Evolutionary conservation across 192 early-diverging fungal species (phyloP).

Genomic region (Coemansia javaensis): DNA sequence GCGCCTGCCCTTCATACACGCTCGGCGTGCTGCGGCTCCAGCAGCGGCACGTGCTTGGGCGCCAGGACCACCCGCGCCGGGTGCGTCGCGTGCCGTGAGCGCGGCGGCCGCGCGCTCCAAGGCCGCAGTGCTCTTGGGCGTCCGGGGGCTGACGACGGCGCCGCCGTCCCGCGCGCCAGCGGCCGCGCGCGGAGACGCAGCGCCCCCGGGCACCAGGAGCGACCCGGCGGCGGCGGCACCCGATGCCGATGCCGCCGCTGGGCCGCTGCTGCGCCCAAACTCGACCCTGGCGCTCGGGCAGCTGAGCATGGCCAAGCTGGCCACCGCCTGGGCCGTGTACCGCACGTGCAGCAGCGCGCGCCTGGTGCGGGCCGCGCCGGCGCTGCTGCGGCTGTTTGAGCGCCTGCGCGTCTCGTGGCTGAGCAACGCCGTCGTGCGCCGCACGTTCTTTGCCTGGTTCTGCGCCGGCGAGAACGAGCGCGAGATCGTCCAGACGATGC

Average conservation of each 20-base stretch:
- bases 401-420: slow-evolving; percentile 36
- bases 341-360: slow-evolving; percentile 25
- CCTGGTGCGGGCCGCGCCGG: slow-evolving; percentile 37
- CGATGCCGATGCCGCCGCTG: neutral
- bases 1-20: slow-evolving; percentile 20
- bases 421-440: slow-evolving; percentile 68
- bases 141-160: slow-evolving; percentile 17
- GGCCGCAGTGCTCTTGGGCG: slow-evolving; percentile 15
- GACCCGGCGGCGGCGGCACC: slow-evolving; percentile 2
- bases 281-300: slow-evolving; percentile 33
- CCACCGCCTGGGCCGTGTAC: slow-evolving; percentile 38
- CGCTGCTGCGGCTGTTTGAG: slow-evolving; percentile 22
- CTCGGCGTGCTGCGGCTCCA: slow-evolving; percentile 9
- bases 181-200: slow-evolving; percentile 4
- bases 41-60: slow-evolving; percentile 12
- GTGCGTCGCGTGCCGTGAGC: slow-evolving; percentile 16
- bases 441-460: slow-evolving; percentile 84
- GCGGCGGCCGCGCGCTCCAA: neutral
- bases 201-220: neutral
- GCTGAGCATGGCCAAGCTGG: slow-evolving; percentile 35
- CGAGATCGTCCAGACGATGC: slow-evolving; percentile 83
- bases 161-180: slow-evolving; percentile 6
- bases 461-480: slow-evolving; percentile 78
- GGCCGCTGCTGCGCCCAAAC: slow-evolving; percentile 35
- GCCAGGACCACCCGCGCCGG: slow-evolving; percentile 25